Percentiles rank a stretch among this genome's conserved stretches.
Evolutionary conservation across 768 basidiomycete genomes (phyloP).

Genomic region (Calocera cornea): DNA sequence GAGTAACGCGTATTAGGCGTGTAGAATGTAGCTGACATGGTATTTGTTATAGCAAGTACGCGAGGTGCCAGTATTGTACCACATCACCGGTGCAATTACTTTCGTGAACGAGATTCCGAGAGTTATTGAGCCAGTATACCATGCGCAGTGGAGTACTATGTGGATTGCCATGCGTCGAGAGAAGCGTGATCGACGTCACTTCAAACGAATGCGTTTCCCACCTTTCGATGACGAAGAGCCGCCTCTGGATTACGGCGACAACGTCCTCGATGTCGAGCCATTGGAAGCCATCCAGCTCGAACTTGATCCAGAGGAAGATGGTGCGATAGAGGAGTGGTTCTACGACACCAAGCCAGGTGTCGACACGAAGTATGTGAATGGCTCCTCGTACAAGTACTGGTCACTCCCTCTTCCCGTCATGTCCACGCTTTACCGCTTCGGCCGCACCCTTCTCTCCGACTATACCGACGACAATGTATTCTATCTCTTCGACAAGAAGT

Average conservation of each 20-base stretch:
- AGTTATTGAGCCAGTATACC: conserved; percentile 93
- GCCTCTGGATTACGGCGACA: conserved; percentile 97
- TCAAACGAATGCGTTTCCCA: conserved; percentile 99
- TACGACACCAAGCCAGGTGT: conserved; percentile 92
- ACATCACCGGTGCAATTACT: conserved; percentile 98
- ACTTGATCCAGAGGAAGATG: conserved; percentile 81
- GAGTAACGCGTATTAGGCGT: conserved; percentile 4
- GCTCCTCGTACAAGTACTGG: conserved; percentile 87
- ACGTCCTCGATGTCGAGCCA: conserved; percentile 94
- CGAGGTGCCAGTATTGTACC: conserved; percentile 95
- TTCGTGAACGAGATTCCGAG: conserved; percentile 98
- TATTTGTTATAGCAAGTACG: conserved; percentile 58
- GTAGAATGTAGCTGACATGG: conserved; percentile 1
- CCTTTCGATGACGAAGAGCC: conserved; percentile 99
- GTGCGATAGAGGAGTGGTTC: conserved; percentile 91
- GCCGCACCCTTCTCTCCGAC: conserved; percentile 85
- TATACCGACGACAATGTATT: conserved; percentile 79
- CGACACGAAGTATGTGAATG: conserved; percentile 83
- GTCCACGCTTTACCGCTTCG: conserved; percentile 93
- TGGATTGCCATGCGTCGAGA: conserved; percentile 99
- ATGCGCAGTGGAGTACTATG: conserved; percentile 99
- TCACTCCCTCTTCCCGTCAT: conserved; percentile 83
- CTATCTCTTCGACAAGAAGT: conserved; percentile 93
- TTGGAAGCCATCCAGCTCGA: conserved; percentile 96
- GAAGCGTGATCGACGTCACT: conserved; percentile 95